Base-by-base conservation (phyloP, 2,329 filamentous ascomycete species). In the Microdochium bolleyi region DNA sequence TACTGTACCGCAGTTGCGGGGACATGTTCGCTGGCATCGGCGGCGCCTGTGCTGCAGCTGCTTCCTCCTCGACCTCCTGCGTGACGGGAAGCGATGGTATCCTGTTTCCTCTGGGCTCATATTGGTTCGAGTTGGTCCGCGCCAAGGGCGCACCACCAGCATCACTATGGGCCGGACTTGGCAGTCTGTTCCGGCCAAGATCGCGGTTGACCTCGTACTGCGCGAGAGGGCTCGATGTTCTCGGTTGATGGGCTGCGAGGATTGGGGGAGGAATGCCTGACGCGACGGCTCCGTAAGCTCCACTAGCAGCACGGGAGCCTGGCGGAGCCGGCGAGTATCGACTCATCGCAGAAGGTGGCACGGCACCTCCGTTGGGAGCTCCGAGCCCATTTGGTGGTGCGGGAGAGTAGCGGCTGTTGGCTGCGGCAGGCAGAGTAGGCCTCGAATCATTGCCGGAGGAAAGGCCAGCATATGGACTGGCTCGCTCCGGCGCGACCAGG, bases 191-290 rank as follows among this genome's bases (percentile, higher is more conserved):
- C 49, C 65, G 64, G 8, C 67, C 54, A 48, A 70, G 68, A 30
- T 73, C 71, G 51, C 72, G 70, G 8, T 72, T 73, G 11, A 75
- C 72, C 62, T 85, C 83, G 54, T 83, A 85, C 58, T 86, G 81
- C 5, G 83, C 83, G 54, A 86, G 65, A 1, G 83, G 83, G 57
- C 83, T 87, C 1, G 83, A 86, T 1, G 83, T 86, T 56, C 83
- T 73, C 9, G 83, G 83, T 56, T 82, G 76, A 60, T 85, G 81
- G 49, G 80, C 71, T 11, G 19, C 41, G 13, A 46, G 13, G 21
- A 46, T 46, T 7, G 41, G 41, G 19, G 41, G 41, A 7, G 41
- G 41, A 22, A 46, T 46, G 41, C 41, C 41, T 19, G 41, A 46
- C 19, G 41, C 41, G 1, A 69, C 64, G 21, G 66, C 67, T 7